Evolutionary conservation across 306 rosid genomes (phyloP).

Genomic region (Clitoria ternatea): DNA sequence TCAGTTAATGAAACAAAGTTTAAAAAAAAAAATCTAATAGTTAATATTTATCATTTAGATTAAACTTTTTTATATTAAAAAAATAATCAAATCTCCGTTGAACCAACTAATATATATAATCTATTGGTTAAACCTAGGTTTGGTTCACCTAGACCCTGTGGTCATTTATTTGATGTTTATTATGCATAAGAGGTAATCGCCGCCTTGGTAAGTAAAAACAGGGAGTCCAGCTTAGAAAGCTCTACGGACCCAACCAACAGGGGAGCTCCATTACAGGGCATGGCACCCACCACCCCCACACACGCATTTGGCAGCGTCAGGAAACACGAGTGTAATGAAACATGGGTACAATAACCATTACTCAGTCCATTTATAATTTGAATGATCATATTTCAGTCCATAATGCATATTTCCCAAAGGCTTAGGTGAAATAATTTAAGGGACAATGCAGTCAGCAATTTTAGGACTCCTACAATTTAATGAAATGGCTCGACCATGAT

Average conservation of each 20-base stretch:
- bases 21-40: no score
- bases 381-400: background rate
- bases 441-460: background rate
- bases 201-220: background rate
- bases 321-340: background rate
- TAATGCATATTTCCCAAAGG: background rate
- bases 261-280: no score
- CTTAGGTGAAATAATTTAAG: conserved; percentile 2
- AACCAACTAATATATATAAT: no score
- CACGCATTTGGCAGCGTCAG: background rate
- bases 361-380: background rate
- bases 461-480: conserved; percentile 5
- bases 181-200: background rate
- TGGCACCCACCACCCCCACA: no score
- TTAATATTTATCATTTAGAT: no score
- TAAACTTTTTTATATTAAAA: no score
- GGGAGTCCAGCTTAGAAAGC: background rate
- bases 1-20: no score
- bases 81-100: no score
- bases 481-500: conserved; percentile 22
- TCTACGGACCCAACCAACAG: background rate
- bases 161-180: background rate
- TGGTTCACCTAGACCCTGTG: no score
- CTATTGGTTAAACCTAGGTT: no score
- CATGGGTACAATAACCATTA: background rate